Evolutionary conservation across 2,329 filamentous ascomycete species (phyloP).

Genomic region (Claviceps maximensis): DNA sequence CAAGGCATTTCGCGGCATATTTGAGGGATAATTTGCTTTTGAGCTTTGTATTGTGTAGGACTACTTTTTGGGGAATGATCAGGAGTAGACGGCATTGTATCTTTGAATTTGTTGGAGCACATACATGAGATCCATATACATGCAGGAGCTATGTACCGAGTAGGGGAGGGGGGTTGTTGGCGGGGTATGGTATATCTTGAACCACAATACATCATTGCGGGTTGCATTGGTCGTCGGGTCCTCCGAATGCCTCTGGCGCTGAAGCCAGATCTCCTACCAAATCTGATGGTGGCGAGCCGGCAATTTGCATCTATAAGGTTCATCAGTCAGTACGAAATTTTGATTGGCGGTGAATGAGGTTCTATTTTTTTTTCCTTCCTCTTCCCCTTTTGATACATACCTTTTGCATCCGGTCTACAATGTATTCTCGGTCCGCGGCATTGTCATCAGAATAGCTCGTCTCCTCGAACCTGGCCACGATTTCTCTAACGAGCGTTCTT

Average conservation of each 20-base stretch:
- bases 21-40: background rate
- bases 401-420: slow-evolving; percentile 97
- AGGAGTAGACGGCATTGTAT: background rate
- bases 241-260: slow-evolving; percentile 57
- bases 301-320: slow-evolving; percentile 74
- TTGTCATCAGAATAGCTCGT: slow-evolving; percentile 72
- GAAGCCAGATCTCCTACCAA: slow-evolving; percentile 82
- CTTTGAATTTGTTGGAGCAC: background rate
- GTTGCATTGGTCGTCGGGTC: slow-evolving; percentile 48
- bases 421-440: slow-evolving; percentile 70
- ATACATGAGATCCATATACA: background rate
- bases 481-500: slow-evolving; percentile 65
- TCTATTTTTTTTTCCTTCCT: background rate
- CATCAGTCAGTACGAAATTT: background rate
- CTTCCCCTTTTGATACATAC: slow-evolving; percentile 33
- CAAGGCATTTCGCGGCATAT: slow-evolving; percentile 7
- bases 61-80: background rate
- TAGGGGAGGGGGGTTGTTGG: too few species aligned
- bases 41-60: background rate
- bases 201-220: slow-evolving; percentile 35
- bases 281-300: slow-evolving; percentile 79
- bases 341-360: background rate
- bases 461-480: slow-evolving; percentile 80
- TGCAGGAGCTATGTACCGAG: slow-evolving; percentile 15
- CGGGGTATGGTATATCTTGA: slow-evolving; percentile 11